These are phyloP conservation scores for Chalara sp. DNA, from an alignment of 2,329 filamentous ascomycete genomes.

Conservation along the genomic window DNA sequence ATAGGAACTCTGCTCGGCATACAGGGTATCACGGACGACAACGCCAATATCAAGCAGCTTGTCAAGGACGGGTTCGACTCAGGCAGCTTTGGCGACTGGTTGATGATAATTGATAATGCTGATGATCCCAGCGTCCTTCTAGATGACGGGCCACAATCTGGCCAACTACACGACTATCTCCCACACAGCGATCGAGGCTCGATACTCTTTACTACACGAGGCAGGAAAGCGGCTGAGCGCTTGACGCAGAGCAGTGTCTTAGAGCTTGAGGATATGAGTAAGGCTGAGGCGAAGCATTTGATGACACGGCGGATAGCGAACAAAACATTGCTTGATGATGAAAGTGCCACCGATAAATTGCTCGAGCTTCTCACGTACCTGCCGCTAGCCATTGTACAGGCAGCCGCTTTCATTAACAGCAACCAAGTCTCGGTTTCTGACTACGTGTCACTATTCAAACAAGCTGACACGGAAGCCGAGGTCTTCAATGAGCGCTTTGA, in stretches of 20 bases:
- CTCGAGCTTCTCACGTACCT: background rate
- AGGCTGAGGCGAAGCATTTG: background rate
- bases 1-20: background rate
- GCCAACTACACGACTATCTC: background rate
- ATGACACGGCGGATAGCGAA: background rate
- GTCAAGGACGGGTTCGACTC: background rate
- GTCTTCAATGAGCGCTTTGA: slow-evolving; percentile 1
- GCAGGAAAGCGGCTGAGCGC: slow-evolving; percentile 1
- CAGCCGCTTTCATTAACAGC: background rate
- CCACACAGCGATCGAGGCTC: background rate
- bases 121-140: background rate
- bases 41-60: background rate
- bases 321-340: background rate
- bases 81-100: background rate
- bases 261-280: slow-evolving; percentile 1
- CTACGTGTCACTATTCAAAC: slow-evolving; percentile 1
- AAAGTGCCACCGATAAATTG: background rate
- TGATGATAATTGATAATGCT: background rate
- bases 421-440: slow-evolving; percentile 1
- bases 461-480: slow-evolving; percentile 1
- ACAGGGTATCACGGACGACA: background rate
- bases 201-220: slow-evolving; percentile 1
- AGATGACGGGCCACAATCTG: background rate
- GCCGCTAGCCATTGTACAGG: background rate
- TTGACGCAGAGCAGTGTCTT: background rate